Conservation (phyloP, 768 basidiomycete species). For the Cystobasidium tubakii region DNA sequence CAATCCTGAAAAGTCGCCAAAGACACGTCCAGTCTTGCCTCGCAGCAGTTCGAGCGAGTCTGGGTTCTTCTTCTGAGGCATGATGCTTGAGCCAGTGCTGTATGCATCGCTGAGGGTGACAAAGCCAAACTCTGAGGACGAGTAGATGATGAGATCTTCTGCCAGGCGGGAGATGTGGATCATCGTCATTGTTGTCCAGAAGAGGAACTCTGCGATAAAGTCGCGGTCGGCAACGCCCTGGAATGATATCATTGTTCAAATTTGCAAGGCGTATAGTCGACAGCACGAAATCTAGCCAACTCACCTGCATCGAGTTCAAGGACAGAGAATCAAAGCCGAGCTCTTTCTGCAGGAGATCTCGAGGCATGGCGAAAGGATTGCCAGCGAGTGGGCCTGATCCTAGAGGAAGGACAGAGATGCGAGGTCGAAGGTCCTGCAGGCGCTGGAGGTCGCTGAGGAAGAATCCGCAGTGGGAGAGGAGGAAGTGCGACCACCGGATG, state of each 20-base stretch:
- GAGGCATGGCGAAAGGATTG: slow-evolving; percentile 88
- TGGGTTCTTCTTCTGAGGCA: slow-evolving; percentile 99
- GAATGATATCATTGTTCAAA: too few species aligned
- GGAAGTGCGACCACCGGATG: slow-evolving; percentile 95
- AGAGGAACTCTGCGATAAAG: slow-evolving; percentile 92
- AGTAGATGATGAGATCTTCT: slow-evolving; percentile 94
- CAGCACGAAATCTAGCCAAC: not conserved
- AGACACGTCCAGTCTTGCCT: slow-evolving; percentile 88
- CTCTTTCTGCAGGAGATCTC: slow-evolving; percentile 83
- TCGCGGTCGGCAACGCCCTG: slow-evolving; percentile 89
- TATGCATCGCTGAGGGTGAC: slow-evolving; percentile 94
- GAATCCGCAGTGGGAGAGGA: slow-evolving; percentile 89
- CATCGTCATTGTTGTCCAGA: slow-evolving; percentile 90
- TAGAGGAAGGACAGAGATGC: slow-evolving; percentile 86
- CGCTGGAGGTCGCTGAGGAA: slow-evolving; percentile 65
- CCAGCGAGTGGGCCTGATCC: slow-evolving; percentile 93
- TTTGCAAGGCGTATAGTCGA: too few species aligned
- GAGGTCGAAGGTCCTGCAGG: slow-evolving; percentile 50
- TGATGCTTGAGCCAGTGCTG: slow-evolving; percentile 97
- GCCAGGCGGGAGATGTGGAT: slow-evolving; percentile 89
- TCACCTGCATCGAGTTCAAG: slow-evolving; percentile 81
- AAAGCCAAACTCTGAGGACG: slow-evolving; percentile 94
- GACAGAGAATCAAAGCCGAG: slow-evolving; percentile 81
- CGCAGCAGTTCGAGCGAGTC: slow-evolving; percentile 91
- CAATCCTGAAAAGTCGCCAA: slow-evolving; percentile 96